Conservation (phyloP, 805 yeast genomes). For the Metschnikowia similis region DNA sequence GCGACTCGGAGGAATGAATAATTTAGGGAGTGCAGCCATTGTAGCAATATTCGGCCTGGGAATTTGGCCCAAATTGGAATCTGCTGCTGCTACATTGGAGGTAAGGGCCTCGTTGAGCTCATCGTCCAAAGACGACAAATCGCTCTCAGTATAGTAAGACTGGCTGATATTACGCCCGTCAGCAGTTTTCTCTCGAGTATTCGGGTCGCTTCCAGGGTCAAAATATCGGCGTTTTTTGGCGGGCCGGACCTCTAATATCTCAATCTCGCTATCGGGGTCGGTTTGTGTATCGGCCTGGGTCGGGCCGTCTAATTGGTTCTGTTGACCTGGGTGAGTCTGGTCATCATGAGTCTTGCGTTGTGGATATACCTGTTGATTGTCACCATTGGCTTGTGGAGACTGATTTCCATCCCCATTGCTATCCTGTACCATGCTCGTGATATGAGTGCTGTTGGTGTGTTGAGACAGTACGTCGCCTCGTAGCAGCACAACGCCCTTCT, state of each 20-base stretch:
- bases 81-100: neutral
- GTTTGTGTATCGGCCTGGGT: neutral
- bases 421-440: neutral
- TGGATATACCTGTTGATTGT: neutral
- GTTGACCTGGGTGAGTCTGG: neutral
- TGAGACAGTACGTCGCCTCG: neutral
- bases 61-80: neutral
- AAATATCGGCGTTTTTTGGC: neutral
- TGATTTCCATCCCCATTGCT: neutral
- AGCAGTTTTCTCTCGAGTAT: neutral
- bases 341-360: neutral
- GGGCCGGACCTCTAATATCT: constrained; percentile 14
- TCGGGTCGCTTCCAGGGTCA: neutral
- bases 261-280: constrained; percentile 14
- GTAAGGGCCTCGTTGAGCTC: constrained; percentile 13
- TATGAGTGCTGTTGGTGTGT: neutral
- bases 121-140: constrained; percentile 14
- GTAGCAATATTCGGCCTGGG: neutral
- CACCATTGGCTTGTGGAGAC: neutral
- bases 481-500: neutral
- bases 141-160: constrained; percentile 8
- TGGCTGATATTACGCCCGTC: neutral
- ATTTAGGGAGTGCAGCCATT: constrained; percentile 3
- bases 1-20: constrained; percentile 7
- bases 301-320: neutral